phyloP scores from a whole-genome alignment of 2,329 filamentous ascomycete genomes.

The Lomentospora prolificans region DNA sequence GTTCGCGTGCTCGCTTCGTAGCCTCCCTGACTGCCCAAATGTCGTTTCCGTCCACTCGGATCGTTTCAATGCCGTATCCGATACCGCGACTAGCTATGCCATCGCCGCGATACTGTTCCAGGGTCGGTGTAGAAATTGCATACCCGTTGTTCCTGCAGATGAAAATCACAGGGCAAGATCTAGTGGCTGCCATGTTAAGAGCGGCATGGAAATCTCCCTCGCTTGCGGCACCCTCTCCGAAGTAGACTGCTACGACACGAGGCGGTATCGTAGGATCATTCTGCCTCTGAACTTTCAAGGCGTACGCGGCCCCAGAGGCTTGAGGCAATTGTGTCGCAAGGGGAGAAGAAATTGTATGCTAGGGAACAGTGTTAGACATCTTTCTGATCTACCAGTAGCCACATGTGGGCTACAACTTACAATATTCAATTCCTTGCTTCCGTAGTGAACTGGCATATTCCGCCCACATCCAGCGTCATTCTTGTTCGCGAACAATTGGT shows the following conservation, averaged over 20 bases:
- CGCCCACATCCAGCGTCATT: conserved; percentile 72
- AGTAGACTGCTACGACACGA: conserved; percentile 72
- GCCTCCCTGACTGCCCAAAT: conserved; percentile 81
- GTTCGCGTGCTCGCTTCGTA: conserved; percentile 63
- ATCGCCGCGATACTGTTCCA: conserved; percentile 86
- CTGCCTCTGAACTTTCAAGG: conserved; percentile 68
- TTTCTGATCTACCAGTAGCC: no score
- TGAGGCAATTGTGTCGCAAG: conserved; percentile 85
- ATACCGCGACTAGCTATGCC: conserved; percentile 80
- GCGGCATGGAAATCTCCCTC: conserved; percentile 91
- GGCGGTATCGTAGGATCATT: conserved; percentile 59
- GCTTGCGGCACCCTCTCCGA: conserved; percentile 81
- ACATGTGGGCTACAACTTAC: no score
- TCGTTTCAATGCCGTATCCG: conserved; percentile 89
- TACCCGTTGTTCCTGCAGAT: conserved; percentile 91
- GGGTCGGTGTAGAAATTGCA: conserved; percentile 78
- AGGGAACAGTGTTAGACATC: not conserved
- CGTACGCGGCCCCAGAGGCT: conserved; percentile 78
- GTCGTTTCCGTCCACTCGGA: conserved; percentile 89
- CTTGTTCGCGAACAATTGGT: conserved; percentile 80
- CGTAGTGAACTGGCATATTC: conserved; percentile 98
- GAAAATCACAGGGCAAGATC: conserved; percentile 80
- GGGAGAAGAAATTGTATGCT: conserved; percentile 77
- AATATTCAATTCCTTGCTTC: conserved; percentile 73
- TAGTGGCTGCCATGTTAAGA: conserved; percentile 80